These are phyloP conservation scores for Boletus bicolor DNA, from an alignment of 768 basidiomycete genomes.

Conservation along the genomic window DNA sequence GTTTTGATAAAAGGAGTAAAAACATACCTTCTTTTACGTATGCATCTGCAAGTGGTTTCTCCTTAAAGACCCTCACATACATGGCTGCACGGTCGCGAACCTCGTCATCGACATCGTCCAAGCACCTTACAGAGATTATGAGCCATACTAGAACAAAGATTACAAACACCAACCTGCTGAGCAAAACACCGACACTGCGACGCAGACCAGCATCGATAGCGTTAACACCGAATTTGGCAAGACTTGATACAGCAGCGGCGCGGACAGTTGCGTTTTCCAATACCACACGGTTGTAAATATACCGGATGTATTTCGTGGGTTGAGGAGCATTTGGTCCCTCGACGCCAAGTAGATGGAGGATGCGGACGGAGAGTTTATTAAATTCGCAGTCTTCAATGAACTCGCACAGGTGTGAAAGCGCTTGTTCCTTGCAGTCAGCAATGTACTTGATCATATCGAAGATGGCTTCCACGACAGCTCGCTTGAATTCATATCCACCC, in stretches of 20 bases:
- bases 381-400: constrained; percentile 99
- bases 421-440: constrained; percentile 92
- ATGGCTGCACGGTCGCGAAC: constrained; percentile 96
- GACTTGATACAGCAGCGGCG: constrained; percentile 90
- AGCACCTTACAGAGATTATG: constrained; percentile 53
- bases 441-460: constrained; percentile 99
- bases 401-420: constrained; percentile 96
- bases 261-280: constrained; percentile 97
- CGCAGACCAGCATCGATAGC: constrained; percentile 73
- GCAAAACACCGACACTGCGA: constrained; percentile 82
- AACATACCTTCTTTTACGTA: constrained; percentile 89
- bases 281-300: constrained; percentile 99
- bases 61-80: constrained; percentile 83
- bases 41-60: constrained; percentile 72
- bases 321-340: constrained; percentile 97
- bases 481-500: constrained; percentile 99
- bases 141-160: neutral
- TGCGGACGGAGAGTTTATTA: constrained; percentile 96
- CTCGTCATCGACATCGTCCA: constrained; percentile 99
- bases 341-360: constrained; percentile 90
- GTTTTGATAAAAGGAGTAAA: neutral
- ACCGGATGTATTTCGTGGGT: constrained; percentile 97
- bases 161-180: constrained; percentile 60
- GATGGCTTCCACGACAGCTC: constrained; percentile 97
- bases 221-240: constrained; percentile 96